Evolutionary conservation across 208 protist species (phyloP).

Genomic region (Acanthamoeba castellanii): DNA sequence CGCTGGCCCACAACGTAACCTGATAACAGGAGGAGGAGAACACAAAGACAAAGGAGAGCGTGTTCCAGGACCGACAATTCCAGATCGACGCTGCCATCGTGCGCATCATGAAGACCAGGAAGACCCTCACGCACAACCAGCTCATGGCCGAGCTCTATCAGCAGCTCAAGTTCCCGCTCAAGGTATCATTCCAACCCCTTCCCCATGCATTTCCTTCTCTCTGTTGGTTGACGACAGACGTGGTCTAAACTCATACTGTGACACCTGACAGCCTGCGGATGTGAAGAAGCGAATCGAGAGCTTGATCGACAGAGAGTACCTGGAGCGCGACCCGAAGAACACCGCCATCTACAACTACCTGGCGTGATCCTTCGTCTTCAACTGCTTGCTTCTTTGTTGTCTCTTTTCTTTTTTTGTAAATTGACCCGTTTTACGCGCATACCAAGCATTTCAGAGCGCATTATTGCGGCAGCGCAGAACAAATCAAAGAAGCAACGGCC

Average conservation of each 20-base stretch:
- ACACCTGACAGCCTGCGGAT: slow-evolving; percentile 75
- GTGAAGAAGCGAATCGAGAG: slow-evolving; percentile 96
- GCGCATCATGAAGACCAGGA: slow-evolving; percentile 95
- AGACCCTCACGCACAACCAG: slow-evolving; percentile 90
- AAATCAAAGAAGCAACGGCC: too few relatives aligned
- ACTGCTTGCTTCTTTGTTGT: too few relatives aligned
- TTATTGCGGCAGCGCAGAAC: too few relatives aligned
- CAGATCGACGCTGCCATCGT: slow-evolving; percentile 95
- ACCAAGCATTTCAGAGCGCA: too few relatives aligned
- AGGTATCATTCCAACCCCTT: slow-evolving; percentile 67
- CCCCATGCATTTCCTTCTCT: too few relatives aligned
- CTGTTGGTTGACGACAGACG: neutral
- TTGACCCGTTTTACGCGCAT: too few relatives aligned
- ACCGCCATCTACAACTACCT: slow-evolving; percentile 93
- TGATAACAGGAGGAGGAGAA: slow-evolving; percentile 87
- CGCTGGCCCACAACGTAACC: too few relatives aligned
- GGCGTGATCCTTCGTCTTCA: slow-evolving; percentile 84
- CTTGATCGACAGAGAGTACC: slow-evolving; percentile 96
- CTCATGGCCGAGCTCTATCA: slow-evolving; percentile 92
- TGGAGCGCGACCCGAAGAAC: slow-evolving; percentile 91
- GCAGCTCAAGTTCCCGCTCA: slow-evolving; percentile 92
- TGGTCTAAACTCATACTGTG: neutral
- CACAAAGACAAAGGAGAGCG: slow-evolving; percentile 89
- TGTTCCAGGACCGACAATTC: slow-evolving; percentile 92
- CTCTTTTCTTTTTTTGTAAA: too few relatives aligned